Conservation (phyloP, 225 moss, liverwort and hornwort species). For the Anthoceros angustus region DNA sequence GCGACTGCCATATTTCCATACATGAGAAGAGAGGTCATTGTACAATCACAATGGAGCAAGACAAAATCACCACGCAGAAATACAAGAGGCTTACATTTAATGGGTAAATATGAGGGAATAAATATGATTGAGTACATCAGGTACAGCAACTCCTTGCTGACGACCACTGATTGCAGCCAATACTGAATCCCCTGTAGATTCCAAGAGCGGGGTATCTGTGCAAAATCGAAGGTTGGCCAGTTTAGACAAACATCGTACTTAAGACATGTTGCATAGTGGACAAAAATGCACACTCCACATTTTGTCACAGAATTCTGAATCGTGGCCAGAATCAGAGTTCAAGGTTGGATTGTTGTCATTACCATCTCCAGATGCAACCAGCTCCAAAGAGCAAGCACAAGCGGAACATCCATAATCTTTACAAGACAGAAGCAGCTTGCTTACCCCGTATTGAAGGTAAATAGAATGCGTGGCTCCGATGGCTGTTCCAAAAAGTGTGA, state of each 20-base stretch:
- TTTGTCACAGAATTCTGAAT: too few relatives aligned
- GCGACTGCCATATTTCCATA: slow-evolving; percentile 39
- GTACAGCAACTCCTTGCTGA: slow-evolving; percentile 58
- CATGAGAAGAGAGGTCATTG: slow-evolving; percentile 1
- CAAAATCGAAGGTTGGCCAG: not conserved
- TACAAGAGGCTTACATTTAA: slow-evolving; percentile 51
- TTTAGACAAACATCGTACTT: not conserved
- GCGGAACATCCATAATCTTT: not conserved
- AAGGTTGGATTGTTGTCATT: too few relatives aligned
- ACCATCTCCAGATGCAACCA: not conserved
- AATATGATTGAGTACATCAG: slow-evolving; percentile 68
- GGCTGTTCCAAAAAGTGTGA: slow-evolving; percentile 63
- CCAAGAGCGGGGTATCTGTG: slow-evolving; percentile 64
- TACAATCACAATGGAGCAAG: not conserved
- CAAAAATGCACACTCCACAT: too few relatives aligned
- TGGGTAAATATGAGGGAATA: slow-evolving; percentile 47
- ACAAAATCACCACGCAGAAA: not conserved
- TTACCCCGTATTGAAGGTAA: slow-evolving; percentile 64
- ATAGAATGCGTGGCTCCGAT: slow-evolving; percentile 68
- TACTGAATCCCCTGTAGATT: slow-evolving; percentile 56
- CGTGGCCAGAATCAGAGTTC: too few relatives aligned
- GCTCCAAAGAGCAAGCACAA: not conserved
- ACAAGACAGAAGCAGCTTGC: slow-evolving; percentile 5
- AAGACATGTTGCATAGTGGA: too few relatives aligned
- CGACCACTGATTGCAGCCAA: slow-evolving; percentile 71